Percentiles rank a stretch among this genome's conserved stretches.
Evolutionary conservation across 768 basidiomycete genomes (phyloP).

Genomic region (Asterophora lycoperdoides): DNA sequence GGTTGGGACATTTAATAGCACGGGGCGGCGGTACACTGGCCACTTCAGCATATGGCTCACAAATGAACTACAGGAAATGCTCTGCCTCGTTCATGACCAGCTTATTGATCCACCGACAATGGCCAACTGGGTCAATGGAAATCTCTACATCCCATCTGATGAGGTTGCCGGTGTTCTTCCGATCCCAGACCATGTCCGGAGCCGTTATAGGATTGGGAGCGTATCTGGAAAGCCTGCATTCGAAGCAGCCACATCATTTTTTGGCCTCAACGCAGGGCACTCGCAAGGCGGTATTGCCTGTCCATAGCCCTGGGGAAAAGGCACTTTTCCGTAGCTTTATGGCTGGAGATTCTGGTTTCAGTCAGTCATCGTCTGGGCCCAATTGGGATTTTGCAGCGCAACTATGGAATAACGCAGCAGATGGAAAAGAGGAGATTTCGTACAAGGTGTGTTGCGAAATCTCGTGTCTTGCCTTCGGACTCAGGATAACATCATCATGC

Average conservation of each 20-base stretch:
- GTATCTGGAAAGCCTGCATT: background rate
- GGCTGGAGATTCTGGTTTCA: background rate
- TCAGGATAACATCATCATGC: background rate
- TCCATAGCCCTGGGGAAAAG: background rate
- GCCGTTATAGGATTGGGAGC: background rate
- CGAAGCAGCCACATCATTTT: background rate
- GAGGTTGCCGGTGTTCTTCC: constrained; percentile 5
- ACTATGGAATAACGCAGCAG: constrained; percentile 2
- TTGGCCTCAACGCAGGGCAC: constrained; percentile 1
- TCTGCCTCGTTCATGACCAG: background rate
- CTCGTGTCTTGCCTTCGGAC: background rate
- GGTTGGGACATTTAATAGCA: constrained; percentile 21
- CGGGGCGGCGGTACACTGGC: constrained; percentile 15
- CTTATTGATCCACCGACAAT: background rate
- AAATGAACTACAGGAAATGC: constrained; percentile 10
- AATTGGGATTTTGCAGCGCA: too few species aligned
- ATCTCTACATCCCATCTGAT: constrained; percentile 3
- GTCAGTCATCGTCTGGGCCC: background rate
- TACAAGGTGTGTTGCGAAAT: background rate
- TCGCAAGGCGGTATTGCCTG: background rate
- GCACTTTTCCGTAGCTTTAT: too few species aligned
- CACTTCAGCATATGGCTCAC: constrained; percentile 20
- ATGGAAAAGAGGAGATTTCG: background rate
- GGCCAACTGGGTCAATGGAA: constrained; percentile 8
- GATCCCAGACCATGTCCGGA: background rate